phyloP scores from a whole-genome alignment of 345 rosid genomes.

The Pistacia atlantica region DNA sequence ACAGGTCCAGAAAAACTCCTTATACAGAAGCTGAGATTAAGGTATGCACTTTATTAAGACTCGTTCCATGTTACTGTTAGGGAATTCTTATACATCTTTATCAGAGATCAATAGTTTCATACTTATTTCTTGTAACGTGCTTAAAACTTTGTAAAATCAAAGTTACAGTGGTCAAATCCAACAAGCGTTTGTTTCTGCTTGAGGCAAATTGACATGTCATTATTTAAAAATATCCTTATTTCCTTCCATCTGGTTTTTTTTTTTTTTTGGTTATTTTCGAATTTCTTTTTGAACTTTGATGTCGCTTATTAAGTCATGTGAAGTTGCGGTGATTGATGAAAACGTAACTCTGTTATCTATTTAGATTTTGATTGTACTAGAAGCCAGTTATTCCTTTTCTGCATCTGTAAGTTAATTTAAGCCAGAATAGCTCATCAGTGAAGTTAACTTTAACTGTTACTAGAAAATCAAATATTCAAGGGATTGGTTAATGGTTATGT shows the following conservation, averaged over 20 bases:
- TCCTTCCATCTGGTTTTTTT: not conserved
- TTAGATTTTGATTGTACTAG: not conserved
- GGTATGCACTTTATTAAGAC: conserved; percentile 40
- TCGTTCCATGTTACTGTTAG: not conserved
- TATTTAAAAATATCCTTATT: not conserved
- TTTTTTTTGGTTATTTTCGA: not conserved
- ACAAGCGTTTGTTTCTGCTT: not conserved
- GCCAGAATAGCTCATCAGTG: not conserved
- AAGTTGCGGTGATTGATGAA: not conserved
- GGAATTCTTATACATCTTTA: not conserved
- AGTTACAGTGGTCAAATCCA: not conserved
- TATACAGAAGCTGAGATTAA: conserved; percentile 94
- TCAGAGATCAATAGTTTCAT: not conserved
- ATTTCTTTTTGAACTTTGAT: not conserved
- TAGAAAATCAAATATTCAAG: not conserved
- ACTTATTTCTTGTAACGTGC: not conserved
- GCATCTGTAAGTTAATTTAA: not conserved
- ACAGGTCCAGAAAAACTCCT: conserved; percentile 68
- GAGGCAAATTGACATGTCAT: not conserved
- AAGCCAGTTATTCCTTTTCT: not conserved
- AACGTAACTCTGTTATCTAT: no score
- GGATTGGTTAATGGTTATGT: not conserved
- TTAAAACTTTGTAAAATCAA: not conserved
- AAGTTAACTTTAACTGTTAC: not conserved
- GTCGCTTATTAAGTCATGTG: not conserved